Percentiles rank a stretch among this genome's conserved stretches.
These are phyloP conservation scores for Malassezia furfur DNA, from an alignment of 1,284 basidiomycete species.

Conservation along the genomic window DNA sequence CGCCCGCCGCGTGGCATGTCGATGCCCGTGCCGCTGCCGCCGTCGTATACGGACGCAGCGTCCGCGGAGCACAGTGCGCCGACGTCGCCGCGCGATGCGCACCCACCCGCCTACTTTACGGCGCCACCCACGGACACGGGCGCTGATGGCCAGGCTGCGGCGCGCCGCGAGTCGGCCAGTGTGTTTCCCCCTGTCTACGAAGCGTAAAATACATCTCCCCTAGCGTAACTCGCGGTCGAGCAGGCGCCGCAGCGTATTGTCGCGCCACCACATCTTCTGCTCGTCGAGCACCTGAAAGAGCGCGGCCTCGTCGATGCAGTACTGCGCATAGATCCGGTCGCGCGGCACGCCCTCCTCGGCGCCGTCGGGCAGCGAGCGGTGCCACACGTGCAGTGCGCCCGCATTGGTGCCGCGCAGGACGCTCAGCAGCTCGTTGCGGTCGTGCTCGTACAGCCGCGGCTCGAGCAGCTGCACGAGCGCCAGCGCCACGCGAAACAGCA, in stretches of 20 bases:
- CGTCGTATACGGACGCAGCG: constrained; percentile 7
- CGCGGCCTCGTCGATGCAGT: constrained; percentile 29
- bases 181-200: constrained; percentile 16
- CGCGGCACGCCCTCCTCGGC: constrained; percentile 13
- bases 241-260: constrained; percentile 30
- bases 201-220: constrained; percentile 2
- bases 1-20: no score
- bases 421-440: constrained; percentile 26
- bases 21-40: background rate
- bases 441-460: constrained; percentile 34
- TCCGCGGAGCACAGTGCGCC: background rate
- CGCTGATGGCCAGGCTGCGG: background rate
- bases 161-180: no score
- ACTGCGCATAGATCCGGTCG: constrained; percentile 43
- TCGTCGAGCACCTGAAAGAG: constrained; percentile 31
- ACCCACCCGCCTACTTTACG: background rate
- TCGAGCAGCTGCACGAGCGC: constrained; percentile 35
- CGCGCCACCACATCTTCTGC: constrained; percentile 40
- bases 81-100: background rate
- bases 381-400: constrained; percentile 34
- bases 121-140: no score
- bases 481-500: constrained; percentile 34
- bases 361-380: constrained; percentile 15
- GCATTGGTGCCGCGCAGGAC: constrained; percentile 31
- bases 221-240: constrained; percentile 34